phyloP scores from a whole-genome alignment of 83 land plant species.

The Isoetes engelmannii region DNA sequence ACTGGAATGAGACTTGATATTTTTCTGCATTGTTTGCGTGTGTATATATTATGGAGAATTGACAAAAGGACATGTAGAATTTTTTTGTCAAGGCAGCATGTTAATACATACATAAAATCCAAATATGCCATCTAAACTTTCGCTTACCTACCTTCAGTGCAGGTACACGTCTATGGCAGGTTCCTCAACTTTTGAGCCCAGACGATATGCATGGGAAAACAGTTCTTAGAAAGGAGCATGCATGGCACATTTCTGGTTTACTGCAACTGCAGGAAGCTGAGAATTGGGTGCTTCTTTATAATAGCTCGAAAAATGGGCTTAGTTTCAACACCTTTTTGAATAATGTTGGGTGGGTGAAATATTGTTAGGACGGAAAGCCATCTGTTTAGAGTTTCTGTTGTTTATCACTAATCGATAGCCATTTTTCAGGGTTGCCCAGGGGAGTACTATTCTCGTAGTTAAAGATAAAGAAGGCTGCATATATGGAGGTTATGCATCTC shows the following conservation, averaged over 20 bases:
- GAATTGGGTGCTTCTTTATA: slow-evolving; percentile 77
- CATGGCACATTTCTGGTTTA: slow-evolving; percentile 84
- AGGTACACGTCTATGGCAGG: slow-evolving; percentile 22
- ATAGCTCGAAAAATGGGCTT: slow-evolving; percentile 66
- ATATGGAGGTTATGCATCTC: slow-evolving; percentile 93
- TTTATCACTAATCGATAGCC: not conserved
- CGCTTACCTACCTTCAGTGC: not conserved
- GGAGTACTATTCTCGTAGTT: slow-evolving; percentile 62
- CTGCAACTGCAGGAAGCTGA: slow-evolving; percentile 55
- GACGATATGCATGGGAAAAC: slow-evolving; percentile 31
- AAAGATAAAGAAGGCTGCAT: slow-evolving; percentile 75
- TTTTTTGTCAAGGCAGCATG: too few species aligned
- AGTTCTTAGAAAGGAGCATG: slow-evolving; percentile 62
- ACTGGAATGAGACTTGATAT: too few species aligned
- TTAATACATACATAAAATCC: not conserved
- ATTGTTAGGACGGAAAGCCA: not conserved
- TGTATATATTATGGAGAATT: too few species aligned
- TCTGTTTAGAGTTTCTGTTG: too few species aligned
- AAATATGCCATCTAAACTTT: not conserved
- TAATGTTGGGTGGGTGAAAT: slow-evolving; percentile 51
- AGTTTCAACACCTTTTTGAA: slow-evolving; percentile 88
- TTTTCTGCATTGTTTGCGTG: too few species aligned
- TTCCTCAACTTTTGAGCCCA: slow-evolving; percentile 19
- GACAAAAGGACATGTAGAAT: too few species aligned
- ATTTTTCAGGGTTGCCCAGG: slow-evolving; percentile 43